Percentiles rank a stretch among this genome's conserved stretches.
phyloP scores from a whole-genome alignment of 345 rosid genomes.

The Acer saccharum region DNA sequence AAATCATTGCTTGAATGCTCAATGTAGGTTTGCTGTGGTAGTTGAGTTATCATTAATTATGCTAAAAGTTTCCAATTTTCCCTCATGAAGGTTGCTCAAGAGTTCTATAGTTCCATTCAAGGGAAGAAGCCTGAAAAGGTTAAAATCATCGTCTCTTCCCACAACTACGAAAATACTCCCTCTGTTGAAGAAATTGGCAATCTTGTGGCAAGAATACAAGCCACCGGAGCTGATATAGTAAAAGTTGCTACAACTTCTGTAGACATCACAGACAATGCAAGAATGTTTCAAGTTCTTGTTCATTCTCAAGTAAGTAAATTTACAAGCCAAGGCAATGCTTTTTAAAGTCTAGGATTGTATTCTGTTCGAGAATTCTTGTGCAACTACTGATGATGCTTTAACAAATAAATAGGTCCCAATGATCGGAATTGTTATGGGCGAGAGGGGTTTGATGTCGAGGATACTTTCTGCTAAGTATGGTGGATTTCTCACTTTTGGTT shows the following conservation, averaged over 20 bases:
- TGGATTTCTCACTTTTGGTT: constrained; percentile 62
- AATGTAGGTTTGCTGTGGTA: not conserved
- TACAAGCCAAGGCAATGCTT: not conserved
- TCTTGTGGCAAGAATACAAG: constrained; percentile 60
- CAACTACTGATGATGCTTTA: too few relatives aligned
- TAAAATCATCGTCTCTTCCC: constrained; percentile 65
- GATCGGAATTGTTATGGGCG: constrained; percentile 62
- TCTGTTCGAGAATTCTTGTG: not conserved
- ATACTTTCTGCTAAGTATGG: constrained; percentile 61
- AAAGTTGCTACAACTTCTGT: constrained; percentile 63
- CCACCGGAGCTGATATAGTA: constrained; percentile 63
- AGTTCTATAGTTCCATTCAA: constrained; percentile 42
- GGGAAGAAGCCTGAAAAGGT: constrained; percentile 50
- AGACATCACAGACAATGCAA: constrained; percentile 52
- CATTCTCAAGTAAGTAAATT: constrained; percentile 50
- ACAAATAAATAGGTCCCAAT: constrained; percentile 41
- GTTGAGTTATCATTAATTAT: not conserved
- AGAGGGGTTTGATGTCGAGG: constrained; percentile 63
- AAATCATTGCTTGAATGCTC: constrained; percentile 3
- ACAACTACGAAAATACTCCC: constrained; percentile 54
- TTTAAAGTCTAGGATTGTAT: not conserved
- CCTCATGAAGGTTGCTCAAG: constrained; percentile 52
- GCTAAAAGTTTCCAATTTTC: constrained; percentile 14
- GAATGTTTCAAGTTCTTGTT: constrained; percentile 50
- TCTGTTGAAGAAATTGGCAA: constrained; percentile 52